These are phyloP conservation scores for Neofusicoccum umdonicola DNA, from an alignment of 2,329 filamentous ascomycete species.

Conservation along the genomic window DNA sequence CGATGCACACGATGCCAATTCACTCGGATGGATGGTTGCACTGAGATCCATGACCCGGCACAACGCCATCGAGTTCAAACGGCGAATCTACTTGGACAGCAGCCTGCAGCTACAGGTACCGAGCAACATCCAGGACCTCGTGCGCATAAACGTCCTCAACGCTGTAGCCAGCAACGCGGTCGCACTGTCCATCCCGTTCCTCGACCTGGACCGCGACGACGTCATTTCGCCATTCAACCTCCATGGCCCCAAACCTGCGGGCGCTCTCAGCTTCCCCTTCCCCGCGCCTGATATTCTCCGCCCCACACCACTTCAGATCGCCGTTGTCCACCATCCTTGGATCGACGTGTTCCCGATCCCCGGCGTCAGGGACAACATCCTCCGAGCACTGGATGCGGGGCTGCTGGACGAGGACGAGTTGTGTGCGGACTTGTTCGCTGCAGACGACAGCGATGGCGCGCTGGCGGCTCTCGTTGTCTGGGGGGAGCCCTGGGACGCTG, in stretches of 20 bases:
- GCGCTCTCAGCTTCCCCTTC: background rate
- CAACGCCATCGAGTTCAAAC: too few relatives aligned
- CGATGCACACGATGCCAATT: too few relatives aligned
- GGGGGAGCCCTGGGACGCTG: conserved; percentile 47
- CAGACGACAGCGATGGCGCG: background rate
- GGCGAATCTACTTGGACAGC: too few relatives aligned
- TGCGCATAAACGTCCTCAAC: background rate
- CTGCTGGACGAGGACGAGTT: background rate
- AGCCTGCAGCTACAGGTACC: too few relatives aligned
- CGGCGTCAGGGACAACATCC: conserved; percentile 41
- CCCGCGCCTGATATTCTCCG: conserved; percentile 23
- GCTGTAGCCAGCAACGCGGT: background rate
- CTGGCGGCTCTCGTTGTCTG: conserved; percentile 46
- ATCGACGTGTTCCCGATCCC: conserved; percentile 40
- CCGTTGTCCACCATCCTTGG: conserved; percentile 42
- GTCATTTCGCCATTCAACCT: background rate
- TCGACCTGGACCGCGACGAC: background rate
- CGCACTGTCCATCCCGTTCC: background rate
- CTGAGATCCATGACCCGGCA: too few relatives aligned
- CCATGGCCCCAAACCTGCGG: background rate
- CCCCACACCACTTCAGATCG: conserved; percentile 41
- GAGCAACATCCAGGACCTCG: too few relatives aligned
- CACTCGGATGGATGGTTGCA: too few relatives aligned
- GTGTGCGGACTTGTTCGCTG: background rate
- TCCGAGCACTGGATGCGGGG: conserved; percentile 35